These are phyloP conservation scores for Aquilaria malaccensis DNA, from an alignment of 345 rosid genomes.

Conservation along the genomic window DNA sequence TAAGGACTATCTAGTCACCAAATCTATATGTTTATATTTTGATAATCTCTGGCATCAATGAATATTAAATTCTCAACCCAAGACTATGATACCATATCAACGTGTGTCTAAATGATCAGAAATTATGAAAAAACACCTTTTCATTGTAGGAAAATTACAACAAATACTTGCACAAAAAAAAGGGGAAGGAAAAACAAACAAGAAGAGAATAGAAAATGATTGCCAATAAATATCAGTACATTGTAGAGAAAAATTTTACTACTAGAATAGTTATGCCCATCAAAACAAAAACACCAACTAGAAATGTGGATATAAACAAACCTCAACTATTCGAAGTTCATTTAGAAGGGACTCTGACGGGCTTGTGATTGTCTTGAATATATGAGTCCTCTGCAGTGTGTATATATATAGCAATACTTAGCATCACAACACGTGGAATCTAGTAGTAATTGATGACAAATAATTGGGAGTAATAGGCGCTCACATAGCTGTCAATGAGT, in stretches of 20 bases:
- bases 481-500: constrained; percentile 85
- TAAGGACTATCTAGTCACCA: too few relatives aligned
- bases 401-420: constrained; percentile 7
- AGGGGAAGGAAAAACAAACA: not conserved
- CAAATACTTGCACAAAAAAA: too few relatives aligned
- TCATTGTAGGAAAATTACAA: too few relatives aligned
- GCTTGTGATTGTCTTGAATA: constrained; percentile 69
- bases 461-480: constrained; percentile 19
- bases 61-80: too few relatives aligned
- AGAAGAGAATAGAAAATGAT: not conserved
- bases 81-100: too few relatives aligned
- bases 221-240: not conserved
- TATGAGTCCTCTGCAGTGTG: constrained; percentile 72
- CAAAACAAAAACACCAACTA: not conserved
- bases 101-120: too few relatives aligned
- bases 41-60: too few relatives aligned
- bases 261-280: not conserved
- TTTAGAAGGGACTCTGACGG: constrained; percentile 96
- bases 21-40: too few relatives aligned
- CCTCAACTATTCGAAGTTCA: constrained; percentile 97
- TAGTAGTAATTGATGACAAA: constrained; percentile 2
- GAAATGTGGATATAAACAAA: constrained; percentile 29
- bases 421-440: constrained; percentile 8
- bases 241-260: not conserved
- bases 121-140: too few relatives aligned